Base-by-base conservation (phyloP, 768 basidiomycete species). In the Trametes coccinea region DNA sequence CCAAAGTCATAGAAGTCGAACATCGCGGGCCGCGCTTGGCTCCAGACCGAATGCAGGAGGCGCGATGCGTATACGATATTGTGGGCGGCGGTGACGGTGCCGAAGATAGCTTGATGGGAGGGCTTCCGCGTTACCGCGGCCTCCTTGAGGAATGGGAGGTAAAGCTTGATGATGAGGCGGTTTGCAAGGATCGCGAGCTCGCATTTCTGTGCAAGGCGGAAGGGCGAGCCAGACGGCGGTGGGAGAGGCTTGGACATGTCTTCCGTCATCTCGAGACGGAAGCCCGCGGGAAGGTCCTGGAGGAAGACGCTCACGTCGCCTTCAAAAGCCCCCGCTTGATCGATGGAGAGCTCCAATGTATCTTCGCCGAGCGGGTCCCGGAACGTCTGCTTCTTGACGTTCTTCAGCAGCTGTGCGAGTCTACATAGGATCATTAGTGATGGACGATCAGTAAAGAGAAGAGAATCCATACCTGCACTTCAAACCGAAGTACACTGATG, bases 81-180 rank as follows among this genome's bases (percentile, higher is more conserved):
- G 66, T 90, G 88, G 9, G 89, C 88, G 1, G 91, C 89, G 55
- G 81, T 82, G 43, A 89, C 77, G 33, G 81, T 81, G 37, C 84
- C 83, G 40, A 82, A 77, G 13, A 80, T 78, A 1, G 85, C 86
- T 60, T 85, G 83, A 58, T 80, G 80, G 56, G 78, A 75, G 10
- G 77, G 70, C 56, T 74, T 69, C 54, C 73, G 59, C 61, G 67
- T 65, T 57, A 55, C 69, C 54, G 56, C 68, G 67, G 48, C 62
- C 44, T 67, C 64, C 64, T 71, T 72, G 61, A 90, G 72, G 72
- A 90, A 89, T 0, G 90, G 90, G n/a, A 84, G 69, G 69, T 87
- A 91, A 5, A 84, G 75, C 72, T 84, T 84, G 63, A 90, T 74
- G 56, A 89, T 76, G 54, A 92, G 70, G 41, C 83, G 74, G 64